Percentiles rank a stretch among this genome's conserved stretches.
phyloP scores from a whole-genome alignment of 2,329 filamentous ascomycete species.

The Cryphonectria carpinicola region DNA sequence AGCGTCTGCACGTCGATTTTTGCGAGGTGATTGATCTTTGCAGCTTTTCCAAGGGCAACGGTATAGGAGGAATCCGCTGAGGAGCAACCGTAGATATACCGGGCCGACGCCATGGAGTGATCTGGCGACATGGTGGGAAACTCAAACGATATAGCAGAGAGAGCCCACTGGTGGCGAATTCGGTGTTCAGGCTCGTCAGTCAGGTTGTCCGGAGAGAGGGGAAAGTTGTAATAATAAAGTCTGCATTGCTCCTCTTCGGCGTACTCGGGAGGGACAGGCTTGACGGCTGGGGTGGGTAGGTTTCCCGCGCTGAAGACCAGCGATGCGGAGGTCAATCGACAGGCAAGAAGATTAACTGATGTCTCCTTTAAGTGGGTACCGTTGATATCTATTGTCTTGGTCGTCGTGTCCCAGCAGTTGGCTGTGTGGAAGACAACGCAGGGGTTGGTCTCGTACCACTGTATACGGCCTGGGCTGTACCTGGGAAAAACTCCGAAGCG shows the following conservation, averaged over 20 bases:
- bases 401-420: conserved; percentile 65
- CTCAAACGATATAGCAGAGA: conserved; percentile 69
- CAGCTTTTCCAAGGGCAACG: conserved; percentile 63
- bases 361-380: conserved; percentile 38
- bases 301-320: conserved; percentile 69
- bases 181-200: conserved; percentile 31
- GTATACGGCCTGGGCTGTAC: conserved; percentile 57
- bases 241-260: conserved; percentile 68
- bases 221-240: conserved; percentile 71
- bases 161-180: conserved; percentile 66
- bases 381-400: conserved; percentile 12
- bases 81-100: conserved; percentile 70
- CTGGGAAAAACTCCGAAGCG: conserved; percentile 72
- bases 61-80: conserved; percentile 61
- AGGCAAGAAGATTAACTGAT: conserved; percentile 67
- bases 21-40: conserved; percentile 67
- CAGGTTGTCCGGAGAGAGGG: conserved; percentile 38
- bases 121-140: conserved; percentile 64
- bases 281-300: conserved; percentile 56
- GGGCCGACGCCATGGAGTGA: conserved; percentile 58
- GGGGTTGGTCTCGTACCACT: conserved; percentile 70
- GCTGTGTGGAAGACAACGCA: conserved; percentile 75
- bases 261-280: conserved; percentile 41
- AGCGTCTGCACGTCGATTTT: conserved; percentile 62
- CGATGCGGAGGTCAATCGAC: conserved; percentile 67